phyloP scores from a whole-genome alignment of 805 yeast genomes.

The Schizosaccharomyces cryophilus region DNA sequence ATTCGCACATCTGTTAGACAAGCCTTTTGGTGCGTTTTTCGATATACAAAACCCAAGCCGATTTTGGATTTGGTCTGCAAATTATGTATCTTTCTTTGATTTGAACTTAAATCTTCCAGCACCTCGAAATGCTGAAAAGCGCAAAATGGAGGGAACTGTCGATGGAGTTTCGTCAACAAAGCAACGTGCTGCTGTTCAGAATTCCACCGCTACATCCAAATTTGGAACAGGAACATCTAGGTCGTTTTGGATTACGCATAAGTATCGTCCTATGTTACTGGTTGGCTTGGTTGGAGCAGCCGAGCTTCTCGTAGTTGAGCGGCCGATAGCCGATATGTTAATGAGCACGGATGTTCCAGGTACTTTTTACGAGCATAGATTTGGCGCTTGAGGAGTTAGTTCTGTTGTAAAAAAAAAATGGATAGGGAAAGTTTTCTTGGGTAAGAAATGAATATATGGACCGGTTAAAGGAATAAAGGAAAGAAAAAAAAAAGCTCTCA shows the following conservation, averaged over 20 bases:
- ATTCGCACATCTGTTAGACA: slow-evolving; percentile 31
- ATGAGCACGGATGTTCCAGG: slow-evolving; percentile 11
- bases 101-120: slow-evolving; percentile 31
- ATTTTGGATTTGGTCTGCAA: slow-evolving; percentile 71
- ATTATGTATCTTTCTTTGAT: slow-evolving; percentile 61
- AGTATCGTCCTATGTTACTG: slow-evolving; percentile 46
- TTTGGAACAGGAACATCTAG: slow-evolving; percentile 8
- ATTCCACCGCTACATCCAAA: background rate
- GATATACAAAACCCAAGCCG: slow-evolving; percentile 20
- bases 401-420: background rate
- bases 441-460: background rate
- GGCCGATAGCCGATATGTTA: slow-evolving; percentile 32
- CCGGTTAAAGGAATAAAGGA: background rate
- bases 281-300: slow-evolving; percentile 29
- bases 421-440: background rate
- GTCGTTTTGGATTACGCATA: slow-evolving; percentile 51
- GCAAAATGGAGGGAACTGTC: slow-evolving; percentile 23
- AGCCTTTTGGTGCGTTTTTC: slow-evolving; percentile 46
- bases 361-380: background rate
- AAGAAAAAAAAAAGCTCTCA: background rate
- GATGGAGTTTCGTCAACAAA: slow-evolving; percentile 17
- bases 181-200: slow-evolving; percentile 10
- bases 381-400: background rate
- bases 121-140: slow-evolving; percentile 11
- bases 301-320: slow-evolving; percentile 52